Percentiles rank a stretch among this genome's conserved stretches.
These are phyloP conservation scores for Cladobotryum protrusum DNA, from an alignment of 2,329 filamentous ascomycete species.

Conservation along the genomic window DNA sequence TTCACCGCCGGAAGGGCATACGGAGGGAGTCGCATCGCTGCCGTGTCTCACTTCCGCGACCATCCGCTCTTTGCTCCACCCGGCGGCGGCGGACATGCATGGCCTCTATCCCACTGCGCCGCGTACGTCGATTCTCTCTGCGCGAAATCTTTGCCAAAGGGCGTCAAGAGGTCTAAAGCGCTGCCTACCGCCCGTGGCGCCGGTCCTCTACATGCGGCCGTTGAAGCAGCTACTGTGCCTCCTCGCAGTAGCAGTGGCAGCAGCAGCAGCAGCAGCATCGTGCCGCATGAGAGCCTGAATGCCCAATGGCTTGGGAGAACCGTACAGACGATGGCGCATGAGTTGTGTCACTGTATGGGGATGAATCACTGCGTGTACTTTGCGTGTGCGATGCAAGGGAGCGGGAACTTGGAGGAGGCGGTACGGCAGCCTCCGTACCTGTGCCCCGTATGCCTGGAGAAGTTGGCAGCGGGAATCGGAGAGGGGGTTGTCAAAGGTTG, in stretches of 20 bases:
- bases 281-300: conserved; percentile 20
- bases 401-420: conserved; percentile 51
- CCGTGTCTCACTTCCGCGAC: conserved; percentile 58
- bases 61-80: conserved; percentile 37
- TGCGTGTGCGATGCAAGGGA: conserved; percentile 59
- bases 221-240: conserved; percentile 29
- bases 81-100: conserved; percentile 47
- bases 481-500: conserved; percentile 4
- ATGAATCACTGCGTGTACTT: conserved; percentile 61
- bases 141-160: background rate
- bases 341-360: conserved; percentile 62
- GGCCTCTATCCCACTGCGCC: conserved; percentile 59
- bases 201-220: conserved; percentile 16
- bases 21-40: conserved; percentile 54
- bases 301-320: conserved; percentile 53
- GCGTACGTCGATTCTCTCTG: conserved; percentile 36
- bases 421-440: conserved; percentile 56
- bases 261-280: conserved; percentile 15
- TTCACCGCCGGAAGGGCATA: conserved; percentile 64
- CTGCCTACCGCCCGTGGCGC: background rate
- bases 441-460: conserved; percentile 53
- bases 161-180: background rate
- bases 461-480: conserved; percentile 31
- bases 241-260: no score
- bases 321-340: conserved; percentile 55